These are phyloP conservation scores for Podila epicladia DNA, from an alignment of 192 early-diverging fungal genomes.

Conservation along the genomic window DNA sequence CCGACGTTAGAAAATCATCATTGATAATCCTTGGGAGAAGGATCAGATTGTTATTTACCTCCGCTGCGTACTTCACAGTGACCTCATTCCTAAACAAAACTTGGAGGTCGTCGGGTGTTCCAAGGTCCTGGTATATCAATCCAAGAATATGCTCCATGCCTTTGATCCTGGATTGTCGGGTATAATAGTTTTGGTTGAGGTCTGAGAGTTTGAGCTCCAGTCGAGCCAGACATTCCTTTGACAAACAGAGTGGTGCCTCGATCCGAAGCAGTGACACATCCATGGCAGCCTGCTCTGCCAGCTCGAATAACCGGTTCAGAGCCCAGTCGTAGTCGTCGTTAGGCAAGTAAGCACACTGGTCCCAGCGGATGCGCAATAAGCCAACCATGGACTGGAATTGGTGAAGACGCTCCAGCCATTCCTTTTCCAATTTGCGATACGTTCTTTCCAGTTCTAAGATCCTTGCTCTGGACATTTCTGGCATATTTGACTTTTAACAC, in stretches of 20 bases:
- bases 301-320: conserved; percentile 25
- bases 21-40: neutral
- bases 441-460: conserved; percentile 33
- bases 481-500: conserved; percentile 6
- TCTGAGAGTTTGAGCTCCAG: conserved; percentile 36
- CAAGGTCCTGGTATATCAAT: conserved; percentile 43
- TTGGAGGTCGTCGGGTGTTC: conserved; percentile 2
- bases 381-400: conserved; percentile 37
- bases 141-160: conserved; percentile 44
- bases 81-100: conserved; percentile 36
- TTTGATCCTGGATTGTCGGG: conserved; percentile 45
- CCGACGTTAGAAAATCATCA: neutral
- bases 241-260: conserved; percentile 52
- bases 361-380: conserved; percentile 34
- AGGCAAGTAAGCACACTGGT: conserved; percentile 34
- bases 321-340: conserved; percentile 33
- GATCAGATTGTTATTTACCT: conserved; percentile 11
- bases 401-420: conserved; percentile 30
- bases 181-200: conserved; percentile 51
- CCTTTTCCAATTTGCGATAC: conserved; percentile 31
- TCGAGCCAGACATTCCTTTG: conserved; percentile 45
- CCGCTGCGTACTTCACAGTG: conserved; percentile 40
- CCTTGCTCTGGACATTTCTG: conserved; percentile 42
- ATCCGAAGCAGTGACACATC: conserved; percentile 24
- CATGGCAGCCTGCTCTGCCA: conserved; percentile 12